Conservation (phyloP, 73 alveolate species). For the Tetrahymena borealis region DNA sequence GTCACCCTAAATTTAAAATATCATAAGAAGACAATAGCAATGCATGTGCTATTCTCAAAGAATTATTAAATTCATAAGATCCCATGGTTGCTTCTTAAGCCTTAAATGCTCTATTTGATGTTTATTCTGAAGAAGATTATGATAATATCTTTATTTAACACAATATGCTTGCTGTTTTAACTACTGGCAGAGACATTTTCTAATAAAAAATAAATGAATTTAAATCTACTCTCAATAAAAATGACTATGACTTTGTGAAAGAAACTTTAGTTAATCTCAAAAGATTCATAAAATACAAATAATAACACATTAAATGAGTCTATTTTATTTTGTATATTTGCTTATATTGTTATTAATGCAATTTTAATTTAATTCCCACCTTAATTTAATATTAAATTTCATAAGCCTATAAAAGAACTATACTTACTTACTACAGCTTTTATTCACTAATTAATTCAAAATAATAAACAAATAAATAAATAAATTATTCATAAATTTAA, state of each 20-base stretch:
- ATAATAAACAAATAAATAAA: too few species aligned
- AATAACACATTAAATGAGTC: background rate
- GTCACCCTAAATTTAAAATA: background rate
- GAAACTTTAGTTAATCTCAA: background rate
- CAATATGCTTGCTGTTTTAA: background rate
- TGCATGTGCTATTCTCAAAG: background rate
- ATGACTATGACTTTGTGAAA: background rate
- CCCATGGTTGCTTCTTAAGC: background rate
- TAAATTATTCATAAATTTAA: too few species aligned
- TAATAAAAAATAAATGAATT: background rate
- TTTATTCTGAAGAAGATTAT: background rate
- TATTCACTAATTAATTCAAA: too few species aligned
- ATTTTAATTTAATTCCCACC: background rate
- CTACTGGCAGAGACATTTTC: background rate
- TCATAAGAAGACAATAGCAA: background rate
- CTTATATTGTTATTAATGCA: background rate
- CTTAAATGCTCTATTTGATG: background rate
- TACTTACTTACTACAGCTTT: too few species aligned
- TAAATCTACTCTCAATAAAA: background rate
- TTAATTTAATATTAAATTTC: too few species aligned
- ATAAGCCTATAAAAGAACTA: too few species aligned
- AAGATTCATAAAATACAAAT: background rate
- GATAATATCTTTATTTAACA: background rate
- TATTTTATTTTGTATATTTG: background rate
- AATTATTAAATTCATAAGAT: background rate